Evolutionary conservation across 1,284 basidiomycete genomes (phyloP).

Genomic region (Fistulina hepatica): DNA sequence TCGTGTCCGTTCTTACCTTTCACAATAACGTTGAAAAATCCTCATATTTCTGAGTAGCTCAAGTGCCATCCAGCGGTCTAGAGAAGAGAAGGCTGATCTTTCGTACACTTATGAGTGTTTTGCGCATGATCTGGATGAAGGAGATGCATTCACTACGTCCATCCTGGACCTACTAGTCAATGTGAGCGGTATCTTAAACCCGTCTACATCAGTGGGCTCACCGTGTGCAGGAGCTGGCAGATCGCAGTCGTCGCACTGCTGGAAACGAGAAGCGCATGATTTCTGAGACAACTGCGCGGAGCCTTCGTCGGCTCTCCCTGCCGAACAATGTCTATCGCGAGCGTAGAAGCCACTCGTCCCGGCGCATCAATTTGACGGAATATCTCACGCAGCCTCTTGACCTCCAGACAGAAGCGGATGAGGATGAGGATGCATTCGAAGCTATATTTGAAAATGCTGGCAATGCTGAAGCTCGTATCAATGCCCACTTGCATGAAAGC

Average conservation of each 20-base stretch:
- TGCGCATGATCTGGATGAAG: slow-evolving; percentile 57
- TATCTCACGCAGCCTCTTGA: too few species aligned
- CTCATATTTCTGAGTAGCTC: slow-evolving; percentile 29
- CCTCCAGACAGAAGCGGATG: too few species aligned
- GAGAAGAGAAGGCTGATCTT: slow-evolving; percentile 46
- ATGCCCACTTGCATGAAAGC: too few species aligned
- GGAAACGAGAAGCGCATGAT: neutral
- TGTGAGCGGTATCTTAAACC: slow-evolving; percentile 32
- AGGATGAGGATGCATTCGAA: too few species aligned
- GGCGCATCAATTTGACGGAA: too few species aligned
- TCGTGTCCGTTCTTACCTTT: slow-evolving; percentile 45
- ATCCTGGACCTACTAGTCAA: slow-evolving; percentile 62
- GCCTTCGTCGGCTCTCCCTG: neutral
- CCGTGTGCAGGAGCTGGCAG: neutral
- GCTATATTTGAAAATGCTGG: too few species aligned
- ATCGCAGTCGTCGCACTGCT: neutral
- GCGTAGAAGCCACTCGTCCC: too few species aligned
- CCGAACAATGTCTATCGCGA: neutral
- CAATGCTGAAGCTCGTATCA: too few species aligned
- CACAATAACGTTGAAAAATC: slow-evolving; percentile 1
- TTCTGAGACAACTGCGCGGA: neutral
- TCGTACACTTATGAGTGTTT: slow-evolving; percentile 58
- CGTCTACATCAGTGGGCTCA: neutral
- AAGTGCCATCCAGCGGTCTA: slow-evolving; percentile 52
- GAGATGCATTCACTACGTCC: slow-evolving; percentile 63